Conservation (phyloP, 2,329 filamentous ascomycete species). For the Fusarium sp. region DNA sequence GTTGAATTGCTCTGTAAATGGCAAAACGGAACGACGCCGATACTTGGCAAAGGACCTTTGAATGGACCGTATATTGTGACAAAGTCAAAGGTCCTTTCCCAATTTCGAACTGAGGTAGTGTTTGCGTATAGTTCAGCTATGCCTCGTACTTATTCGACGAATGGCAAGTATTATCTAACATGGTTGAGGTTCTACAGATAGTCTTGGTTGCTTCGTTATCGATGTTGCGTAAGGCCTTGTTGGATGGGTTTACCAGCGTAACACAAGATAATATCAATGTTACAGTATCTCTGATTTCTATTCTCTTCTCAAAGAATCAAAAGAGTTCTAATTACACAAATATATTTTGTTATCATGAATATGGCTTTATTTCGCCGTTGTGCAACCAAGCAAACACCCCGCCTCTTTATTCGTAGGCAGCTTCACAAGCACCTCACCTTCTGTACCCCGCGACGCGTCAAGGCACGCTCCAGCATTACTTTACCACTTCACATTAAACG, state of each 20-base stretch:
- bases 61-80: neutral
- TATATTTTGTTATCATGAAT: neutral
- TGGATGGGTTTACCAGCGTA: neutral
- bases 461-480: conserved; percentile 15
- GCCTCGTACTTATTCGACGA: neutral
- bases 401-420: conserved; percentile 1
- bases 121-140: neutral
- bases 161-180: neutral
- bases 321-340: neutral
- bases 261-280: neutral
- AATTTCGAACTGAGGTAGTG: neutral
- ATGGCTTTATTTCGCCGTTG: neutral
- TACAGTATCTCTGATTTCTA: neutral
- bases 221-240: neutral
- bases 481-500: conserved; percentile 2
- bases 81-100: neutral
- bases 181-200: neutral
- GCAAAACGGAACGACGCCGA: neutral
- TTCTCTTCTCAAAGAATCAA: neutral
- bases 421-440: neutral
- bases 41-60: neutral
- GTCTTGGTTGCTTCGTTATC: neutral
- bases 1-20: neutral
- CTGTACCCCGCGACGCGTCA: conserved; percentile 37
- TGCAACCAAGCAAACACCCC: conserved; percentile 9